Base-by-base conservation (phyloP, 139 green algal genomes). In the Eudorina sp. region DNA sequence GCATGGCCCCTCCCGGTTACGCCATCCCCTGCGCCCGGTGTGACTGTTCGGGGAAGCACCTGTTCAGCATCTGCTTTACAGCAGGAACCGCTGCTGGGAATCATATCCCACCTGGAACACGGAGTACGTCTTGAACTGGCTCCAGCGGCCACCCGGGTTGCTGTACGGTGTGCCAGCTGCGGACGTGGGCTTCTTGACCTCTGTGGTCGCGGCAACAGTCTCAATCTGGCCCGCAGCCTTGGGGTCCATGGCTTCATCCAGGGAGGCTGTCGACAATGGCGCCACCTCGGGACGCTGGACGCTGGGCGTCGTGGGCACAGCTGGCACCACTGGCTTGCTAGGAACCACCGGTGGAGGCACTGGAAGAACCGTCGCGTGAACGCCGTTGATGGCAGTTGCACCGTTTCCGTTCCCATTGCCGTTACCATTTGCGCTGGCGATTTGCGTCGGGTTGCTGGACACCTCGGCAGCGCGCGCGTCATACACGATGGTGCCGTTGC, bases 71-170 rank as follows among this genome's bases (percentile, higher is more conserved):
- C n/a, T n/a, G n/a, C n/a, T n/a, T n/a, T n/a, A n/a, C n/a, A n/a
- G n/a, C n/a, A n/a, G n/a, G n/a, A n/a, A n/a, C n/a, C n/a, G n/a
- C n/a, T n/a, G n/a, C n/a, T n/a, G n/a, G n/a, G n/a, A n/a, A n/a
- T n/a, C n/a, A n/a, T n/a, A n/a, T n/a, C 13, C 51, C 21, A 95
- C 92, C 92, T 95, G 93, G 45, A 95, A 94, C 4, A 89, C 91
- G 14, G 89, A 94, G 89, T 96, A 96, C 0, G 62, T 88, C 83
- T 96, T 95, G 88, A 98, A 94, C 51, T 95, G 92, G 89, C 89
- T 93, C 96, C 96, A 98, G 18, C 88, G 89, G n/a, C 95, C 94
- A 36, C 94, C 93, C 0, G 95, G 95, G 27, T 64, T 88, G 19
- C 76, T 85, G 88, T 97, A 97, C 4, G 94, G 95, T 7, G 93